Conservation (phyloP, 2,329 filamentous ascomycete genomes). For the Beauveria brongniartii region DNA sequence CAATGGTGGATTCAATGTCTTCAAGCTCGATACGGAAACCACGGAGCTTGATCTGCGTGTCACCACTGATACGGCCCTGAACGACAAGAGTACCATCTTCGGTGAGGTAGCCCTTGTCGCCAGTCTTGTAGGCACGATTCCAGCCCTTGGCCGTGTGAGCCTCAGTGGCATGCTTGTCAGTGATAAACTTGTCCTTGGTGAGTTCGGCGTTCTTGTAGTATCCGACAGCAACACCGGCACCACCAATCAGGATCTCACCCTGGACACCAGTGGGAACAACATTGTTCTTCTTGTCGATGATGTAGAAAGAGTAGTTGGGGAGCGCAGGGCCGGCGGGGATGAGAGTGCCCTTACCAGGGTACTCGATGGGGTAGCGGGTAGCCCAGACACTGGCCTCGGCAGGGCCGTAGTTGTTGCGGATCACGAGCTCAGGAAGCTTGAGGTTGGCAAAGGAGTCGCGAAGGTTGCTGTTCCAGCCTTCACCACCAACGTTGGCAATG, state of each 20-base stretch:
- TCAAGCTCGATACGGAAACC: conserved; percentile 38
- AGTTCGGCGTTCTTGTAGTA: conserved; percentile 27
- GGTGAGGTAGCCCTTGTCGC: conserved; percentile 29
- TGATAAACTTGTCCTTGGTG: conserved; percentile 13
- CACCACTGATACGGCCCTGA: conserved; percentile 30
- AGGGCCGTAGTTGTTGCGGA: conserved; percentile 14
- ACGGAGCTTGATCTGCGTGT: conserved; percentile 38
- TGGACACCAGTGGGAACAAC: conserved; percentile 14
- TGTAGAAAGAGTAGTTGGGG: conserved; percentile 30
- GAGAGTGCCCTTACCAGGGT: conserved; percentile 16
- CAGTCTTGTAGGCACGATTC: conserved; percentile 30
- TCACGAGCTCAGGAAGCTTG: conserved; percentile 6
- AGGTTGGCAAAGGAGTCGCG: conserved; percentile 12
- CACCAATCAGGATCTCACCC: conserved; percentile 21
- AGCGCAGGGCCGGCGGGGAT: conserved; percentile 16
- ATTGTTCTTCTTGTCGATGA: conserved; percentile 27
- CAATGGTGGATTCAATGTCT: conserved; percentile 26
- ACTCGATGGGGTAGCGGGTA: conserved; percentile 8
- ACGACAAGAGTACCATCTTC: conserved; percentile 27
- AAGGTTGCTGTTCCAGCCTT: conserved; percentile 11
- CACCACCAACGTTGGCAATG: conserved; percentile 15
- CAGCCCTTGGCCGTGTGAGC: conserved; percentile 13
- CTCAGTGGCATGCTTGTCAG: conserved; percentile 13
- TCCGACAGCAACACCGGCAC: conserved; percentile 32
- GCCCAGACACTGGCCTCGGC: conserved; percentile 12